Evolutionary conservation across 768 basidiomycete species (phyloP).

Genomic region (Suillus discolor): DNA sequence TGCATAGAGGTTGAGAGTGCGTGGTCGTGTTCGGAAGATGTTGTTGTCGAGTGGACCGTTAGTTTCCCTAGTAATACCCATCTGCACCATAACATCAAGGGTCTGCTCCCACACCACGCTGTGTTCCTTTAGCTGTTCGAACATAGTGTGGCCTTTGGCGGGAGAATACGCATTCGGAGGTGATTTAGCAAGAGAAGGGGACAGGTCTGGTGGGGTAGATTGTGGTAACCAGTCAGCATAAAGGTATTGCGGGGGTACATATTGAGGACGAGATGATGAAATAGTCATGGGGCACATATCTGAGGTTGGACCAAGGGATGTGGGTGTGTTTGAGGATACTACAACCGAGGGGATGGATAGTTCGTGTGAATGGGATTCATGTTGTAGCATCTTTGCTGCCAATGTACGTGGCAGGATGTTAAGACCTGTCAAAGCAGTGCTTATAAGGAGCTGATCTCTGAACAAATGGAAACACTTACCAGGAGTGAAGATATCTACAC

Average conservation of each 20-base stretch:
- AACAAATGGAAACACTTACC: slow-evolving; percentile 39
- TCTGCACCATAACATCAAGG: slow-evolving; percentile 58
- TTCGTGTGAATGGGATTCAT: slow-evolving; percentile 21
- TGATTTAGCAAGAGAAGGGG: slow-evolving; percentile 11
- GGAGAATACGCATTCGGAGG: slow-evolving; percentile 31
- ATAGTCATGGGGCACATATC: slow-evolving; percentile 21
- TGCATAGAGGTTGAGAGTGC: slow-evolving; percentile 49
- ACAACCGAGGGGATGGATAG: slow-evolving; percentile 28
- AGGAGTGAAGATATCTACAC: slow-evolving; percentile 93
- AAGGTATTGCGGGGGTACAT: slow-evolving; percentile 22
- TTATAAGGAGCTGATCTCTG: slow-evolving; percentile 1
- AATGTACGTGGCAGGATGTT: slow-evolving; percentile 88
- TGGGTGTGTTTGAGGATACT: slow-evolving; percentile 25
- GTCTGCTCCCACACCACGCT: slow-evolving; percentile 62
- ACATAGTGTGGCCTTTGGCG: slow-evolving; percentile 63
- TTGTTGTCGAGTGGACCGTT: slow-evolving; percentile 59
- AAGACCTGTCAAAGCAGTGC: slow-evolving; percentile 45
- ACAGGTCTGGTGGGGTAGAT: not conserved
- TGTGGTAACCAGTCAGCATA: slow-evolving; percentile 31
- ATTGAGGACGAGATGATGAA: slow-evolving; percentile 17
- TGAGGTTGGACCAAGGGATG: slow-evolving; percentile 5
- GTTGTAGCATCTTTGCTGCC: slow-evolving; percentile 56
- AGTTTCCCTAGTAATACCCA: slow-evolving; percentile 58
- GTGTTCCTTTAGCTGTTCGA: slow-evolving; percentile 63
- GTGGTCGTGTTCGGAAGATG: slow-evolving; percentile 52